Base-by-base conservation (phyloP, 2,329 filamentous ascomycete species). In the Arthroderma sp. region DNA sequence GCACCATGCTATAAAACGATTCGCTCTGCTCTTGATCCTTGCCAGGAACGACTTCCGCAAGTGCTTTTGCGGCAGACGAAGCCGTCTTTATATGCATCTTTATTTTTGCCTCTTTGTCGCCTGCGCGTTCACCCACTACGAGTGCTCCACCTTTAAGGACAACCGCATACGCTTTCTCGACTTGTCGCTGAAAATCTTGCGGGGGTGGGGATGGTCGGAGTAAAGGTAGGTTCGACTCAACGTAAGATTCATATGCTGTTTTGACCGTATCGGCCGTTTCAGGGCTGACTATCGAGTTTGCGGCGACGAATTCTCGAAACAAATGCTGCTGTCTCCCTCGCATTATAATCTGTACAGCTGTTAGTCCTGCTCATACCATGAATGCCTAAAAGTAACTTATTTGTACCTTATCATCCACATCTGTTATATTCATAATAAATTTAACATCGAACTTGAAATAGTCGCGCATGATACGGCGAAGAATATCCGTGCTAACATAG, bases 371-470 rank as follows among this genome's bases (percentile, higher is more conserved):
- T n/a, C 9, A 10, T 8, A 39, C 9, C 9, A 15, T 9, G 37
- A 8, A 38, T 36, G 30, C 33, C 31, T 22, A 36, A 28, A 40
- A 36, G 1, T 27, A n/a, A n/a, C 11, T 29, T 6, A 8, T 29
- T 47, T 53, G 37, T 57, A 78, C 76, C 72, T 83, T 83, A 63
- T 84, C 80, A 54, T 87, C 83, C 34, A 89, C 75, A 55, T 89
- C 87, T 29, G 87, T 94, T 50, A 91, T 86, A 66, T 94, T 94
- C 81, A 93, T 91, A 52, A 94, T 84, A 66, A 93, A 94, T 48
- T 80, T 78, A 52, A 94, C 77, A 36, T 86, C 70, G 62, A 83
- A 91, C 49, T 78, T 77, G 61, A 94, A 93, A 65, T 91, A 89
- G 61, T 89, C 79, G 57, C 75, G 71, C 63, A 94, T 66, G 55